Base-by-base conservation (phyloP, 2,329 filamentous ascomycete species). In the Cercospora beticola region DNA sequence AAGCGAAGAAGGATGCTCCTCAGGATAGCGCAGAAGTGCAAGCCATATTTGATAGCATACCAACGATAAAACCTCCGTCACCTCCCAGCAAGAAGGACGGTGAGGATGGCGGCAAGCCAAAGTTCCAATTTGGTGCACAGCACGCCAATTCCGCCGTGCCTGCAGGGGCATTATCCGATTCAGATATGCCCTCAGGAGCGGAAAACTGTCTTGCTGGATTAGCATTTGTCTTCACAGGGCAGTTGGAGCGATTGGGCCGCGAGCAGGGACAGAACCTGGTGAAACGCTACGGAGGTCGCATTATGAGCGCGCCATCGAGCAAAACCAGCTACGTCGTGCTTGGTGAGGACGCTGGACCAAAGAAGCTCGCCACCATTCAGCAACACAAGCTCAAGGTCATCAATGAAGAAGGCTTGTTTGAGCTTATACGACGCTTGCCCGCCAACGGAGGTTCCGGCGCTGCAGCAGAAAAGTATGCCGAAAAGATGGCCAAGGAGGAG, bases 291-390 rank as follows among this genome's bases (percentile, higher is more conserved):
- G 96, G 95, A 52, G 95, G 95, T 64, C 98, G 97, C 81, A 89
- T 97, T 26, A 97, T 91, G 9, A 85, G 84, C 9, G 90, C 88
- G 5, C 95, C 96, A 21, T 98, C 94, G 78, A 91, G 90, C 76
- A 98, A 97, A 81, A 99, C 96, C 0, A 95, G 87, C 76, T 99
- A 93, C 77, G 93, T 99, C 57, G 92, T 99, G 16, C 86, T 99
- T 2, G 95, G 95, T 54, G 87, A 86, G 28, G 95, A 98, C 79
- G 95, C 96, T 26, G 95, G 95, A 0, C 95, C 95, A 0, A 96
- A 91, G 80, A 99, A 99, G 79, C 84, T 99, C 49, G 85, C 90
- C 72, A 97, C 94, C 73, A 98, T 99, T 73, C 85, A 87, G 66
- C 86, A 92, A 21, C 83, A 91, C 74, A 88, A 88, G 0, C 88